Conservation (phyloP, 257 asterid genomes). For the Galeopsis tetrahit region DNA sequence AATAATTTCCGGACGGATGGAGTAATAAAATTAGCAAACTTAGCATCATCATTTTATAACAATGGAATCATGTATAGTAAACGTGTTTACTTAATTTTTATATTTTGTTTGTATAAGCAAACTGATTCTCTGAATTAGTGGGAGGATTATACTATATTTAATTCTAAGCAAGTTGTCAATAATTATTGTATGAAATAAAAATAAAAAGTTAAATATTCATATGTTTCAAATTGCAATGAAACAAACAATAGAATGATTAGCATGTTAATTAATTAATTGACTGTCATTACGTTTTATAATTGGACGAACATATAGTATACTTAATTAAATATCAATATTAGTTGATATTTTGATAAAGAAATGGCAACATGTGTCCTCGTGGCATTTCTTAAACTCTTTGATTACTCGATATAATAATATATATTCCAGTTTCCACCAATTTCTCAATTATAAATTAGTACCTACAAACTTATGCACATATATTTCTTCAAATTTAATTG, state of each 20-base stretch:
- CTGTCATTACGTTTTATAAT: too few relatives aligned
- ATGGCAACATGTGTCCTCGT: slow-evolving; percentile 27
- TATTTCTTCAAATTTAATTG: neutral
- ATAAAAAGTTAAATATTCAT: too few relatives aligned
- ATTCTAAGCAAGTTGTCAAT: neutral
- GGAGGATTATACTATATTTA: neutral
- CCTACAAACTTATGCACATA: neutral
- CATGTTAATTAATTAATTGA: neutral
- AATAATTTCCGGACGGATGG: too few relatives aligned
- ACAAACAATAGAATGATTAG: neutral
- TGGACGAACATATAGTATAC: too few relatives aligned
- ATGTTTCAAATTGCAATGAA: too few relatives aligned
- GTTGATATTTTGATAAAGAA: neutral
- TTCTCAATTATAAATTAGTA: slow-evolving; percentile 4
- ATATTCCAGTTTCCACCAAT: neutral
- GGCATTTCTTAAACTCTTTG: slow-evolving; percentile 17
- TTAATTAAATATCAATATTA: too few relatives aligned
- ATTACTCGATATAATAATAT: neutral
- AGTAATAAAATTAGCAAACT: too few relatives aligned
- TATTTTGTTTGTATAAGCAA: neutral
- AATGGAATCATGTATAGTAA: too few relatives aligned
- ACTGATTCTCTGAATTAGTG: neutral
- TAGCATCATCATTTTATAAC: too few relatives aligned
- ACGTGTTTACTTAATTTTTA: too few relatives aligned
- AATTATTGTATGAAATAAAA: too few relatives aligned